These are phyloP conservation scores for Venturia oleaginea DNA, from an alignment of 2,329 filamentous ascomycete species.

Conservation along the genomic window DNA sequence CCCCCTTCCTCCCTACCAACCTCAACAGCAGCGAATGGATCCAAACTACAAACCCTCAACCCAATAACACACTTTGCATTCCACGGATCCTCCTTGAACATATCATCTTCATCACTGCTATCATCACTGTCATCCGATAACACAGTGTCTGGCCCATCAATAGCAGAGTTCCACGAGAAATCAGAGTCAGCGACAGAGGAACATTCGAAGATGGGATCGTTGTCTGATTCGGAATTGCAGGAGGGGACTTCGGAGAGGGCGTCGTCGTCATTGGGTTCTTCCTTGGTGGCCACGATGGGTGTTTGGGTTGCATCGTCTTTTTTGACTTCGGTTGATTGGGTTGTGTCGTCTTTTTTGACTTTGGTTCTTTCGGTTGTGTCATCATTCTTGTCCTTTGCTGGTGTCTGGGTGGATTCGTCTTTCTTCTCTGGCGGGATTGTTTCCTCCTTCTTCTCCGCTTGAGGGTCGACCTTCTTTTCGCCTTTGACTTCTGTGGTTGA, in stretches of 20 bases:
- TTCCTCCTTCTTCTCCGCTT: neutral
- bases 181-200: conserved; percentile 12
- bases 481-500: neutral
- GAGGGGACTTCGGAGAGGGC: neutral
- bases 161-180: conserved; percentile 12
- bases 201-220: conserved; percentile 1
- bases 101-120: conserved; percentile 14
- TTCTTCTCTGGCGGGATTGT: neutral
- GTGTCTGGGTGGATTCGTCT: neutral
- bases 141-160: conserved; percentile 10
- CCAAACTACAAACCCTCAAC: conserved; percentile 36
- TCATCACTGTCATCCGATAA: conserved; percentile 7
- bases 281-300: neutral
- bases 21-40: conserved; percentile 31
- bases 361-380: neutral
- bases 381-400: neutral
- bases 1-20: conserved; percentile 25
- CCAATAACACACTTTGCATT: conserved; percentile 41
- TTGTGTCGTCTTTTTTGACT: neutral
- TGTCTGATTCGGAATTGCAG: neutral
- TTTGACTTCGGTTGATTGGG: neutral
- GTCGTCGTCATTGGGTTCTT: neutral
- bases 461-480: neutral
- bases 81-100: conserved; percentile 29
- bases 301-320: neutral